Evolutionary conservation across 2,329 filamentous ascomycete species (phyloP), one percentile per base, ranked within the genome.

Genomic region (Fusarium proliferatum): DNA sequence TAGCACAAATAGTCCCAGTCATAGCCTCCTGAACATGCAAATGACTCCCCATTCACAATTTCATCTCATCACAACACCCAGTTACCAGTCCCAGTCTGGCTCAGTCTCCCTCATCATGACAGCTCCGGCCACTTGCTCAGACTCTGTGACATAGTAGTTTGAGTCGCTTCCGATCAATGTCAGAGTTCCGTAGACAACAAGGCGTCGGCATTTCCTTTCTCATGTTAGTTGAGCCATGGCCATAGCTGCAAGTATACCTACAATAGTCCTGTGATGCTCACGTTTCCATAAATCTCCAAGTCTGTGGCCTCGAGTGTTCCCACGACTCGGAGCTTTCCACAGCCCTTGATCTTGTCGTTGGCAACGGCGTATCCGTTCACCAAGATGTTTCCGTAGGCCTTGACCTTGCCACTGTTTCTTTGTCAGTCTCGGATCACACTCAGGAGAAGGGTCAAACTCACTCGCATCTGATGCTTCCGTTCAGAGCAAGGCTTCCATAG

Each of bases 231-330:
- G 7, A 33, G 11, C 36, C 28, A 4, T 9, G 2, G 12, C 7
- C 9, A 41, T 30, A 26, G 19, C 80, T 74, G 71, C 9, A 5
- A 21, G 48, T 53, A 49, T 38, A 61, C 75, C 6, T 69, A 86
- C 85, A 87, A 68, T 64, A 82, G 83, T 56, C 86, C 86, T 15
- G 83, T 82, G 65, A 87, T 82, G 46, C 78, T 83, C 46, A 86
- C 76, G 56, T 84, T 84, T 12, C 86, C 86, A 76, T 85, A 87
- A 17, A 87, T 84, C 65, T 87, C 85, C 23, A 87, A 76, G 34
- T 84, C 83, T 7, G 80, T 77, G 16, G 81, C 84, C 43, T 86
- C 82, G 11, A 86, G 77, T 30, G 79, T 83, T 10, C 86, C 86
- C 16, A 80, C 79, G 30, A 87, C 74, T 57, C 79, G 85, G 42